Evolutionary conservation across 2,329 filamentous ascomycete species (phyloP), one percentile per base, ranked within the genome.

Genomic region (Claviceps fusiformis): DNA sequence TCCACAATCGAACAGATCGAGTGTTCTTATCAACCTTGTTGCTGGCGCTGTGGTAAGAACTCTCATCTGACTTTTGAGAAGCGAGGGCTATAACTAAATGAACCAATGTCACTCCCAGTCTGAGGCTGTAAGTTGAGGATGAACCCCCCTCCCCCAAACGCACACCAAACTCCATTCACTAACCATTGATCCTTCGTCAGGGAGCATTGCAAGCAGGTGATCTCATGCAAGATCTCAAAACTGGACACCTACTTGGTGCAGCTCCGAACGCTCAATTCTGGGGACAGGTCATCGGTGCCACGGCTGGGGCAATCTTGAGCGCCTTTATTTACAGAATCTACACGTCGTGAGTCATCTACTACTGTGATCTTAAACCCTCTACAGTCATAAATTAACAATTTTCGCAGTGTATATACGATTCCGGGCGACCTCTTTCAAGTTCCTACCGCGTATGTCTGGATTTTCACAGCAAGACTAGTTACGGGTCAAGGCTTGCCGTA

Each of bases 191-290:
- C 17, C 55, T 62, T 59, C 50, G 13, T 15, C 5, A 75, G 70
- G 76, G 93, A 5, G 93, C 93, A 3, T 75, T 97, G 5, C 93
- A 98, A 73, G 92, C 93, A 3, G 93, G 93, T 9, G 93, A 98
- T 68, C 81, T 98, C 55, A 88, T 98, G 80, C 93, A 98, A 67
- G 93, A 98, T 67, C 79, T 98, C 35, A 98, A 98, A 69, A 96
- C 93, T 0, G 93, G 93, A 0, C 91, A 98, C 68, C 74, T 98
- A 0, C 79, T 98, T 0, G 91, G 92, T 11, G 93, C 93, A 0
- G 87, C 89, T 3, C 93, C 93, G 0, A 93, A 87, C 62, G 93
- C 93, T 0, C 93, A 98, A 64, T 98, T 98, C 67, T 96, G 89
- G 78, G 93, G 93, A 0, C 93, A 98, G 67, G 81, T 97, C 24